Conservation (phyloP, 2,329 filamentous ascomycete species). For the Scedosporium aurantiacum region DNA sequence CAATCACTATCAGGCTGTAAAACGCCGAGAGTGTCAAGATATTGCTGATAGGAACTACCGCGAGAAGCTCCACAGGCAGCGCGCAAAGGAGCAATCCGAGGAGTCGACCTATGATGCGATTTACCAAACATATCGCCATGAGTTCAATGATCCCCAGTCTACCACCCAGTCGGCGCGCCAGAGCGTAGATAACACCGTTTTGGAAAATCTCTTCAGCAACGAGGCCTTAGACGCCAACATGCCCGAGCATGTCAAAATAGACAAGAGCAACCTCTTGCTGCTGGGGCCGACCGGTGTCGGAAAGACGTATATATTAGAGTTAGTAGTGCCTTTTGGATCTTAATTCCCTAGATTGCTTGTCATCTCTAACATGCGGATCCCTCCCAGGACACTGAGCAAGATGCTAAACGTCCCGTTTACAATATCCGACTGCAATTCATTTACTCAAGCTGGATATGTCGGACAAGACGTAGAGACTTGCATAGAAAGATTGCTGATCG, state of each 20-base stretch:
- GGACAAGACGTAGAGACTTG: constrained; percentile 96
- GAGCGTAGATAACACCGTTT: constrained; percentile 6
- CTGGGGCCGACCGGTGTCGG: constrained; percentile 90
- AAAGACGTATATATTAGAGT: constrained; percentile 83
- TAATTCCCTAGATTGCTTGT: neutral
- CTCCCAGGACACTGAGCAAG: constrained; percentile 70
- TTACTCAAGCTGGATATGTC: constrained; percentile 95
- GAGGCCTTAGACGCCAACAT: constrained; percentile 28
- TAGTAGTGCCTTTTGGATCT: constrained; percentile 20
- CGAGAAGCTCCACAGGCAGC: constrained; percentile 60
- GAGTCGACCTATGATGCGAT: constrained; percentile 3
- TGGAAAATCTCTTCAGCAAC: constrained; percentile 34
- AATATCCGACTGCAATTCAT: constrained; percentile 90
- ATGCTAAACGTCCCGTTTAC: constrained; percentile 92
- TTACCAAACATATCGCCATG: constrained; percentile 2
- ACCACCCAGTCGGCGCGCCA: neutral
- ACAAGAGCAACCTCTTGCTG: constrained; percentile 90
- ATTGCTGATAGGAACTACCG: constrained; percentile 44
- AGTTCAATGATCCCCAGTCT: neutral
- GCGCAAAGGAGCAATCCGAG: constrained; percentile 53
- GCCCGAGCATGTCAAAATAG: constrained; percentile 56
- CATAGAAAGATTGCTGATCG: constrained; percentile 79
- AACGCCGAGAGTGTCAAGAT: constrained; percentile 68
- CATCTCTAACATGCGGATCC: constrained; percentile 11
- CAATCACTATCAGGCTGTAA: constrained; percentile 88